Evolutionary conservation across 1,139 yeast species (phyloP), one percentile per base, ranked within the genome.

Genomic region (Debaryomycetaceae sp.): DNA sequence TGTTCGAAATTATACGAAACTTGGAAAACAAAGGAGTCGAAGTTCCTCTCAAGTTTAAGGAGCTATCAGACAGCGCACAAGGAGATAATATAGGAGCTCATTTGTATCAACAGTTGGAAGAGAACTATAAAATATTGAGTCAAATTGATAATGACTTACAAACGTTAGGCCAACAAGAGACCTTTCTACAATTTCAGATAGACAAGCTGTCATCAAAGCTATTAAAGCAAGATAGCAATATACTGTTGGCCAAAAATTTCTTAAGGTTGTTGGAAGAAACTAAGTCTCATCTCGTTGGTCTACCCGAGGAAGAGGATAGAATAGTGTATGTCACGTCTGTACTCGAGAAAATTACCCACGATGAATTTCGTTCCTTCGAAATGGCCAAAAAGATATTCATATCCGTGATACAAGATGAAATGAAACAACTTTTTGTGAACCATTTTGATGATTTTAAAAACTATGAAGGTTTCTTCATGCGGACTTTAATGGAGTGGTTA

Each of bases 31-130:
- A 60, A 27, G 66, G 62, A 1, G 46, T 66, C 6, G 50, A 49
- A 0, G 66, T 72, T 1, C 76, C 77, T 1, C 6, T 42, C 3
- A 45, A 50, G 9, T 56, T 58, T 37, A 66, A 66, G 45, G 53
- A 51, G 31, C 34, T 67, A 3, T 62, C 65, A 1, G 68, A 65
- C 45, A 47, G 27, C 9, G n/a, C 37, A 11, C 37, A 34, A 24
- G 23, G 24, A 1, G 41, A 41, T 22, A 29, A 41, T n/a, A 46
- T 50, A 7, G 46, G 52, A 3, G 41, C 42, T 4, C 50, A 51
- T 35, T n/a, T 45, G 6, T 31, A 7, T 5, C 40, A 44, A n/a
- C 52, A 57, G 2, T 47, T 48, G 36, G 11, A 24, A 23, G 17
- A 20, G 20, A 11, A 34, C 24, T n/a, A 14, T 11, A 45, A 43